Evolutionary conservation across 345 rosid species (phyloP), one percentile per base, ranked within the genome.

Genomic region (Arabidopsis thaliana): DNA sequence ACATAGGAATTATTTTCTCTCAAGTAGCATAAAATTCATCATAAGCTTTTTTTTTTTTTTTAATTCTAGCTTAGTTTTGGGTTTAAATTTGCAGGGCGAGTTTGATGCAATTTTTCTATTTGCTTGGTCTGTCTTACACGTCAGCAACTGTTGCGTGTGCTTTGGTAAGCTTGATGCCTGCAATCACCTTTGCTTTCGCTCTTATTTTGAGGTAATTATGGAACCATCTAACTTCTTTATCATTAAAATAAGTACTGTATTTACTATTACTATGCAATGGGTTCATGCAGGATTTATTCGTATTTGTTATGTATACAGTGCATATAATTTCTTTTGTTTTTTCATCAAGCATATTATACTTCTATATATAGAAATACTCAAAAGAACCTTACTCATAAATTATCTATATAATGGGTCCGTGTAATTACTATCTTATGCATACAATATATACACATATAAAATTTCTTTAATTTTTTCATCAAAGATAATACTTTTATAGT

Each of bases 91-190:
- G 12, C 81, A 86, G 90, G 73, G 87, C 79, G 23, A 84, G 86
- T 61, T 62, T 86, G 37, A 65, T 75, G 12, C 88, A 83, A 34
- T 84, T 78, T 60, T 80, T 75, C 76, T 86, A 76, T 72, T 83
- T 86, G 40, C 77, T 83, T 25, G 90, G 90, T 10, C 79, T 86
- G 59, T 78, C 84, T 58, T 78, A 80, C 63, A 86, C 90, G 57
- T 84, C 90, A 7, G 85, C 88, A 53, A 83, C 88, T 5, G 84
- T 83, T 59, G 38, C 90, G 10, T 79, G 86, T 78, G 90, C 88
- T 53, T 80, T 86, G 73, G 13, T 80, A 56, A 84, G 84, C 77
- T 49, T 85, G 83, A 82, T 84, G 55, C 90, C 90, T 56, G 90
- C 83, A 46, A 57, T 81, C 45, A 86, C 87, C 20, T 86, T 86